A percentile compares a stretch with the other conserved stretches of the same genome.
Evolutionary conservation across 768 basidiomycete species (phyloP).

Genomic region (Rossbeevera mucosa): DNA sequence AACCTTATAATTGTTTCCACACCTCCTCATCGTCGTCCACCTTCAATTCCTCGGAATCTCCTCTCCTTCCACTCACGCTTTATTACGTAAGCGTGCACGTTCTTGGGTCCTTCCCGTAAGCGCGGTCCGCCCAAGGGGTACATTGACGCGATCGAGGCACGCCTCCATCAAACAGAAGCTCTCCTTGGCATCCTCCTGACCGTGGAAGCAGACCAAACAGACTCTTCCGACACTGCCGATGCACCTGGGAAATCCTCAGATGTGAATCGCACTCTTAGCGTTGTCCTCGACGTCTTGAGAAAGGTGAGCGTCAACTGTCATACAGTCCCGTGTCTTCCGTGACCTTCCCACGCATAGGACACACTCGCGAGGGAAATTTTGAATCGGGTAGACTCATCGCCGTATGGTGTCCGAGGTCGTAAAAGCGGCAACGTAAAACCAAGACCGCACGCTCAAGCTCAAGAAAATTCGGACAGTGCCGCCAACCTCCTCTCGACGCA

Average conservation of each 20-base stretch:
- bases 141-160: slow-evolving; percentile 90
- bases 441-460: slow-evolving; percentile 18
- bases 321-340: background rate
- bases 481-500: slow-evolving; percentile 56
- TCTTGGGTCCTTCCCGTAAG: slow-evolving; percentile 73
- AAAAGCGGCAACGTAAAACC: slow-evolving; percentile 38
- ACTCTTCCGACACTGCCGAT: slow-evolving; percentile 23
- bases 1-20: too few species aligned
- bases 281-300: slow-evolving; percentile 46
- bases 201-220: slow-evolving; percentile 27
- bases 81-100: slow-evolving; percentile 61
- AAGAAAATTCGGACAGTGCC: slow-evolving; percentile 13
- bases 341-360: slow-evolving; percentile 45
- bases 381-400: slow-evolving; percentile 72
- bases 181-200: slow-evolving; percentile 78
- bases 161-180: slow-evolving; percentile 87
- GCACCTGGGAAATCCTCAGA: slow-evolving; percentile 29
- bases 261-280: slow-evolving; percentile 15
- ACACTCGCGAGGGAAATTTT: slow-evolving; percentile 77
- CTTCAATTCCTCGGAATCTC: background rate
- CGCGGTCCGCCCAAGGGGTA: slow-evolving; percentile 92
- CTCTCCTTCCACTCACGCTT: slow-evolving; percentile 1
- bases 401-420: slow-evolving; percentile 73
- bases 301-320: slow-evolving; percentile 35
- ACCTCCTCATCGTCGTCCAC: background rate